Evolutionary conservation across 441 rosid genomes (phyloP), one percentile per base, ranked within the genome.

Genomic region (Euphorbia celastroides): DNA sequence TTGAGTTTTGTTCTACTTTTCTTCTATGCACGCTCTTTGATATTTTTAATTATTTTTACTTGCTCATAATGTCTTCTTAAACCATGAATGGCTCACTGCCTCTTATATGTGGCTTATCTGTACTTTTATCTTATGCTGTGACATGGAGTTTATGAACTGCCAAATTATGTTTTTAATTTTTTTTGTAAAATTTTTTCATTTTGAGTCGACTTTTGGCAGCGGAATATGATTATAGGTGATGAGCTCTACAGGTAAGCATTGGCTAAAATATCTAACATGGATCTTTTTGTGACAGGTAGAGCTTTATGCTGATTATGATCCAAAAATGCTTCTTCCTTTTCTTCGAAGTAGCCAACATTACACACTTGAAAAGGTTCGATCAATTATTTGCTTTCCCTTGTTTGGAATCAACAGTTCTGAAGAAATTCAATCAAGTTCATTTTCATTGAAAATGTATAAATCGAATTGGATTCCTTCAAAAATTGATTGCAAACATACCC

Each of bases 301-400:
- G 80, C 91, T 92, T 54, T 95, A 90, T 77, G 95, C 96, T 2
- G 95, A 92, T 48, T 85, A 85, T 80, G 97, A 95, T 82, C 88
- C 72, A n/a, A 88, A 90, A 83, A 90, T 90, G 98, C 76, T 95
- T n/a, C 93, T 95, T 75, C 96, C 93, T 57, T 95, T 95, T 77
- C 92, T 95, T 70, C 97, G 97, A 65, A 90, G 99, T 70, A 92
- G 99, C 80, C 98, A 87, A 68, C 98, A 95, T 80, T 92, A 90
- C 79, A 95, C 88, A 42, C 87, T 95, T 66, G 99, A 92, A 83
- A 88, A 95, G 97, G 99, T 95, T 67, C 62, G 81, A 50, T 60
- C 57, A 32, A 65, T 78, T 23, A 46, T 75, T 63, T 42, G 50
- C 50, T 38, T 57, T 50, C n/a, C n/a, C n/a, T n/a, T n/a, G n/a